phyloP scores from a whole-genome alignment of 2,329 filamentous ascomycete species.

The Phoma sp. region DNA sequence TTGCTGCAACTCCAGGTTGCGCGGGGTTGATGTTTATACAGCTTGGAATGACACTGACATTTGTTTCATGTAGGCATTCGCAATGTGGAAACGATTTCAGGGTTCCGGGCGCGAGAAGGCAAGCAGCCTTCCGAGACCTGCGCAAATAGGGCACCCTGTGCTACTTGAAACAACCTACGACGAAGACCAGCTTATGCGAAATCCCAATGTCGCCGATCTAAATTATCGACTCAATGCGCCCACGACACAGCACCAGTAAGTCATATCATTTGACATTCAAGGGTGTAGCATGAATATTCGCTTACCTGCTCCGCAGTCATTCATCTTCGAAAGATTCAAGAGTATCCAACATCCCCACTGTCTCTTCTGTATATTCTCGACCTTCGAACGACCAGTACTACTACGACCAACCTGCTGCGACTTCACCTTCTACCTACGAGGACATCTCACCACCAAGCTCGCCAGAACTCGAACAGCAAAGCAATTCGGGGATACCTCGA shows the following conservation, averaged over 20 bases:
- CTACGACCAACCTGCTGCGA: conserved; percentile 27
- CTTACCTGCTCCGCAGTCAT: conserved; percentile 22
- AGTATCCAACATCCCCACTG: conserved; percentile 37
- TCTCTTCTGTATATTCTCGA: conserved; percentile 68
- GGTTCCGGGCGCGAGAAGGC: conserved; percentile 51
- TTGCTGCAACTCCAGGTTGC: conserved; percentile 9
- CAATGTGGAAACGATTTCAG: conserved; percentile 62
- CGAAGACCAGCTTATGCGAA: conserved; percentile 51
- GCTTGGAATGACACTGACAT: conserved; percentile 29
- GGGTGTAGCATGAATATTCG: background rate
- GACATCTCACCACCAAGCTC: conserved; percentile 49
- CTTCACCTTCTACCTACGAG: conserved; percentile 32
- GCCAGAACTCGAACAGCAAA: conserved; percentile 41
- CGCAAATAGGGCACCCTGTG: conserved; percentile 52
- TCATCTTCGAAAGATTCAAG: conserved; percentile 34
- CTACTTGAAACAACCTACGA: conserved; percentile 55
- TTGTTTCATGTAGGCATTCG: conserved; percentile 33
- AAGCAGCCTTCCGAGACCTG: conserved; percentile 23
- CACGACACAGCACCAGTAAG: conserved; percentile 32
- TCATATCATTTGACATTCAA: conserved; percentile 4
- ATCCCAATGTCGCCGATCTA: conserved; percentile 38
- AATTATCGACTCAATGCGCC: conserved; percentile 36
- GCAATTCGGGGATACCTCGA: conserved; percentile 27
- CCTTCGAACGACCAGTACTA: conserved; percentile 51
- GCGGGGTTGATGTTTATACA: conserved; percentile 9